A percentile compares a stretch with the other conserved stretches of the same genome.
phyloP scores from a whole-genome alignment of 2,329 filamentous ascomycete species.

The Alternaria sp. region DNA sequence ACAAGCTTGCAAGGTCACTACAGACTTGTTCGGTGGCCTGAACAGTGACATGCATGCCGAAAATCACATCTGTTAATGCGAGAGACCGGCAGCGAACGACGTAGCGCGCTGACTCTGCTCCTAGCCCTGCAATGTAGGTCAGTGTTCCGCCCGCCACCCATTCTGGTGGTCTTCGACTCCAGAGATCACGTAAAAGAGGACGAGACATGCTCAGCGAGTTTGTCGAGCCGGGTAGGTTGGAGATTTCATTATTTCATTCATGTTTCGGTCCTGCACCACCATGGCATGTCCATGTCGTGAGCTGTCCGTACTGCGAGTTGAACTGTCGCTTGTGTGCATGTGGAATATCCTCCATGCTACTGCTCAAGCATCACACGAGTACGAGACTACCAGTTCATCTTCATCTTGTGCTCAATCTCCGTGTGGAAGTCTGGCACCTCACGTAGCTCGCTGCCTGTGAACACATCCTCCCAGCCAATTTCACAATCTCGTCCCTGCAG shows the following conservation, averaged over 20 bases:
- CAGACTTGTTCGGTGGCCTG: not conserved
- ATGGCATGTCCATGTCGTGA: not conserved
- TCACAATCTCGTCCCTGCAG: conserved; percentile 79
- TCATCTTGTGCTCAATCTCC: conserved; percentile 92
- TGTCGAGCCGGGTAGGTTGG: not conserved
- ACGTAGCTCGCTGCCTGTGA: conserved; percentile 76
- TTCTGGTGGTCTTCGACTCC: not conserved
- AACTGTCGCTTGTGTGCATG: not conserved
- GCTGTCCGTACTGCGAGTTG: not conserved
- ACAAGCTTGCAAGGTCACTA: not conserved
- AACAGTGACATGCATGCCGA: no score
- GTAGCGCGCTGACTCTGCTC: no score
- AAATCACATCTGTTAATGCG: no score
- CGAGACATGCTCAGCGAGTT: not conserved
- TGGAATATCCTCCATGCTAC: not conserved
- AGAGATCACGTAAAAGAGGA: not conserved
- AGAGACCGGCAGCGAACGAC: no score
- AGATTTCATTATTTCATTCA: conserved; percentile 1
- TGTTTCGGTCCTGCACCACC: not conserved
- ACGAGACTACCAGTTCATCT: conserved; percentile 68
- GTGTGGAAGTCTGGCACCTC: conserved; percentile 79
- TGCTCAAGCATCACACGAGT: not conserved
- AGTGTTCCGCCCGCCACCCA: no score
- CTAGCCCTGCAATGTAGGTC: no score
- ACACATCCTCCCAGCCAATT: conserved; percentile 94